phyloP scores from a whole-genome alignment of 2,329 filamentous ascomycete species.

The Grosmannia huntii region DNA sequence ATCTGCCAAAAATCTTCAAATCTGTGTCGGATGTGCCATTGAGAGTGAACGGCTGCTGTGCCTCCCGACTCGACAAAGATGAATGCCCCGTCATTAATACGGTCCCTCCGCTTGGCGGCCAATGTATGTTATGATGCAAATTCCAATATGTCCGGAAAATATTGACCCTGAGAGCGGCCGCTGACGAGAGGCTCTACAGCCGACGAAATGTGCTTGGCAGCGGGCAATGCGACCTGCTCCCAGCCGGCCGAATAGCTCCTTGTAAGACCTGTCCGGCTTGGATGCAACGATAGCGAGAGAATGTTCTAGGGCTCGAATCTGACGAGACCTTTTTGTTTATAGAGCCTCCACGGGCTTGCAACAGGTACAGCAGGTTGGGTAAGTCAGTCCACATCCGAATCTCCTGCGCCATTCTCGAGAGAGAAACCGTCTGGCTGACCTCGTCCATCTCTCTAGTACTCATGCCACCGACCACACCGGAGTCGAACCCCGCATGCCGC shows the following conservation, averaged over 20 bases:
- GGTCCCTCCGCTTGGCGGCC: slow-evolving; percentile 20
- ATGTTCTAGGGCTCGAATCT: neutral
- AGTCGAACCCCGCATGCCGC: slow-evolving; percentile 45
- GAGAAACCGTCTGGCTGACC: neutral
- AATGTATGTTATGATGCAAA: slow-evolving; percentile 4
- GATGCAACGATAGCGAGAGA: neutral
- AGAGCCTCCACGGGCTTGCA: neutral
- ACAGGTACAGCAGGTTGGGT: neutral
- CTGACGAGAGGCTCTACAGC: neutral
- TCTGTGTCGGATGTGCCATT: neutral
- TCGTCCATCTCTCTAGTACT: neutral
- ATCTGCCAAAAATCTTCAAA: slow-evolving; percentile 10
- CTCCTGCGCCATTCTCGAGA: neutral
- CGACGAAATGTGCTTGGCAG: slow-evolving; percentile 7
- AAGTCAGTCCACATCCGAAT: neutral
- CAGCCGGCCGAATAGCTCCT: slow-evolving; percentile 7
- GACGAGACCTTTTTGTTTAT: neutral
- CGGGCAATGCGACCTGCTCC: slow-evolving; percentile 7
- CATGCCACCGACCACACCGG: neutral
- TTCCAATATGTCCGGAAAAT: no score
- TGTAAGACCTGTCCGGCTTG: slow-evolving; percentile 5
- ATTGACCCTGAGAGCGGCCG: no score
- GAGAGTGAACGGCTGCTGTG: neutral
- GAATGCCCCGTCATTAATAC: slow-evolving; percentile 23
- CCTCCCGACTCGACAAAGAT: slow-evolving; percentile 16